These are phyloP conservation scores for Penicillium nordicum DNA, from an alignment of 2,329 filamentous ascomycete genomes.

Conservation along the genomic window DNA sequence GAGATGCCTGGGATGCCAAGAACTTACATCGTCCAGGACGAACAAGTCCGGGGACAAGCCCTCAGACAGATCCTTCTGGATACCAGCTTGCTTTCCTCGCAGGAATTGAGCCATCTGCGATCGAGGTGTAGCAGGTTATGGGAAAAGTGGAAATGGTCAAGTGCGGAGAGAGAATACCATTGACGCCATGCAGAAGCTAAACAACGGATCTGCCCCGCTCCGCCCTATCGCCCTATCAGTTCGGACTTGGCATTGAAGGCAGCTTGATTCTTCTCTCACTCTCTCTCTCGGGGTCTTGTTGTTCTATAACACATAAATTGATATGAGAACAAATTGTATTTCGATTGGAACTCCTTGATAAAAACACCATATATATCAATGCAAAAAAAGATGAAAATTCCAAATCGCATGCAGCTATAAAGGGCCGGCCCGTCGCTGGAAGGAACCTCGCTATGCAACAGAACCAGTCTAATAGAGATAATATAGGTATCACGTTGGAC, in stretches of 20 bases:
- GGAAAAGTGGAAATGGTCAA: conserved; percentile 8
- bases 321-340: neutral
- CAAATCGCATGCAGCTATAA: conserved; percentile 15
- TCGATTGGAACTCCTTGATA: neutral
- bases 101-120: conserved; percentile 76
- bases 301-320: neutral
- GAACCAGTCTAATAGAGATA: neutral
- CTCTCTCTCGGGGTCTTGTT: neutral
- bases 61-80: conserved; percentile 84
- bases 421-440: neutral
- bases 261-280: neutral
- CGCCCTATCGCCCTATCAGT: conserved; percentile 13
- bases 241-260: conserved; percentile 1
- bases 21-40: conserved; percentile 70
- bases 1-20: conserved; percentile 27
- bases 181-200: conserved; percentile 29
- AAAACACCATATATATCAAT: neutral
- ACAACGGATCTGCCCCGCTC: conserved; percentile 23
- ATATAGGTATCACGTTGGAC: neutral
- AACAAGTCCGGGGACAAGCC: conserved; percentile 76
- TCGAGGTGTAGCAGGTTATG: conserved; percentile 6
- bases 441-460: neutral
- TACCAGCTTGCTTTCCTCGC: conserved; percentile 86
- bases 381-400: neutral
- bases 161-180: conserved; percentile 18